Base-by-base conservation (phyloP, 2,329 filamentous ascomycete species). In the Claviceps lovelessii region DNA sequence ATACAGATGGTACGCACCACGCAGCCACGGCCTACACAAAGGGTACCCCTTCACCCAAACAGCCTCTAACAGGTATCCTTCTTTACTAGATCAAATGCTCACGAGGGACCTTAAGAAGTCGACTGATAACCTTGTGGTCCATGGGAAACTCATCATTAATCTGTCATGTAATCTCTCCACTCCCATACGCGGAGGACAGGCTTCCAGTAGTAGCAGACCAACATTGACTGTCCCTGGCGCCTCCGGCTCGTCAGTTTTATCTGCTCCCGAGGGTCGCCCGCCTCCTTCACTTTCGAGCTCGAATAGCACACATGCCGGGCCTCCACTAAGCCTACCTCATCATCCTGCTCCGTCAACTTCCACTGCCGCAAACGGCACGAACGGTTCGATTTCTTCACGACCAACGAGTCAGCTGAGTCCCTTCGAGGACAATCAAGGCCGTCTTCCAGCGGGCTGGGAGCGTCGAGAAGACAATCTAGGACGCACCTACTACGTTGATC, bases 31-130 rank as follows among this genome's bases (percentile, higher is more conserved):
- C 23, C 23, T 23, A 23, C 23, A 23, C 23, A 23, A 23, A 23
- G 23, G 23, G 23, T 3, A 23, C 23, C 23, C 23, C 23, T 23
- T 23, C 23, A 23, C 23, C 23, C 11, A 63, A 58, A 60, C 64
- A 65, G 55, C 11, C 9, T 68, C 63, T 61, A 57, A 54, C 52
- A 61, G 23, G 23, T 57, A 58, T 59, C 62, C 66, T 55, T 63
- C 58, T 49, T 47, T 49, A 39, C 83, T 82, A 97, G 80, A 97
- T 82, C 90, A 97, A 73, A 98, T 97, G 91, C 87, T 98, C 67
- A 97, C 93, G 52, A 79, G 90, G 61, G 93, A 98, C 69, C 78
- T 98, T 39, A 96, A 97, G 69, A 97, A 96, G 72, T 96, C 93
- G 6, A 96, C 90, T 57, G 93, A 98, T 68, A 97, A 97, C 67